These are phyloP conservation scores for Exophiala sp. DNA, from an alignment of 2,329 filamentous ascomycete species.

Conservation along the genomic window DNA sequence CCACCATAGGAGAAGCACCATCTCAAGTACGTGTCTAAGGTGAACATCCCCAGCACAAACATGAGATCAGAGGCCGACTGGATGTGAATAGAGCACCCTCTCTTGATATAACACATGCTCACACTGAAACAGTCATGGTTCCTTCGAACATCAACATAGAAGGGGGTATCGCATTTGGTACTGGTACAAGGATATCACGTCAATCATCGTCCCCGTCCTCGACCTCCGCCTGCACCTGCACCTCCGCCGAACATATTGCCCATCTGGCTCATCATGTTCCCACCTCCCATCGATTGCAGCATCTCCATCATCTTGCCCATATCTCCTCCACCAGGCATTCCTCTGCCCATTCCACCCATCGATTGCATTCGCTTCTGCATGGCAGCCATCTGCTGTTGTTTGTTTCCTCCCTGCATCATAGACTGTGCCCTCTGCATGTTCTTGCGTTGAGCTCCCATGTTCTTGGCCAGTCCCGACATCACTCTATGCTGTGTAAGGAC, in stretches of 20 bases:
- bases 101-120: too few relatives aligned
- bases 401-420: slow-evolving; percentile 86
- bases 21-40: too few relatives aligned
- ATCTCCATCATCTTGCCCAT: slow-evolving; percentile 89
- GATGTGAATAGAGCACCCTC: too few relatives aligned
- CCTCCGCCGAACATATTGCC: neutral
- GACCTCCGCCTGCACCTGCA: neutral
- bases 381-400: slow-evolving; percentile 80
- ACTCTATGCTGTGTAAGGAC: slow-evolving; percentile 95
- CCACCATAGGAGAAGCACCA: too few relatives aligned
- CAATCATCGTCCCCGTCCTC: neutral
- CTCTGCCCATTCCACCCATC: slow-evolving; percentile 74
- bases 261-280: too few relatives aligned
- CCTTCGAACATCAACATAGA: too few relatives aligned
- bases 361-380: slow-evolving; percentile 95
- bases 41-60: too few relatives aligned
- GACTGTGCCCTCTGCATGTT: slow-evolving; percentile 94
- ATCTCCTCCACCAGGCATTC: slow-evolving; percentile 58
- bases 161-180: too few relatives aligned
- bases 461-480: slow-evolving; percentile 99
- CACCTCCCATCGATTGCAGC: too few relatives aligned
- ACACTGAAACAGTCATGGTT: too few relatives aligned
- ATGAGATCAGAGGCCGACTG: too few relatives aligned
- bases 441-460: slow-evolving; percentile 96
- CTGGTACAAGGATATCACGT: too few relatives aligned